Evolutionary conservation across 768 basidiomycete genomes (phyloP).

Genomic region (Kwoniella bestiolae): DNA sequence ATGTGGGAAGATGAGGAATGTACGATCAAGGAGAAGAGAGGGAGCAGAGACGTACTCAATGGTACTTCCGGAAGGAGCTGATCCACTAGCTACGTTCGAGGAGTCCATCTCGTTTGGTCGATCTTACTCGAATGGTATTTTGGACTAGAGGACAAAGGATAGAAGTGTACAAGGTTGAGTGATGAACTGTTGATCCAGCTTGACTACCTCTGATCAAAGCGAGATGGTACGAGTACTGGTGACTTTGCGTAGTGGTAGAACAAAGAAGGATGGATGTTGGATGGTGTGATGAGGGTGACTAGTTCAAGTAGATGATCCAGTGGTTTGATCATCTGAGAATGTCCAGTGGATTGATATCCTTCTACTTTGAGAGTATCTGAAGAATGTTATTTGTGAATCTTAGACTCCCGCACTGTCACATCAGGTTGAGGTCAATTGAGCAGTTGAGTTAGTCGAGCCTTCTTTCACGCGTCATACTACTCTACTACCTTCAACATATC

Average conservation of each 20-base stretch:
- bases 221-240: not conserved
- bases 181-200: not conserved
- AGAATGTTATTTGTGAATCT: no score
- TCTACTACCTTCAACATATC: not conserved
- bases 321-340: no score
- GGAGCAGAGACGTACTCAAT: not conserved
- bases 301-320: not conserved
- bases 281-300: no score
- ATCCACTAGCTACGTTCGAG: constrained; percentile 4
- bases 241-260: no score
- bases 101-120: not conserved
- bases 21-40: not conserved
- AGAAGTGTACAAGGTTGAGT: no score
- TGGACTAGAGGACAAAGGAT: constrained; percentile 1
- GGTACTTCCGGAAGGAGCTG: not conserved
- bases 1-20: not conserved
- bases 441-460: not conserved
- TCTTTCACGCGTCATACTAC: not conserved
- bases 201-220: not conserved
- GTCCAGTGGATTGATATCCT: no score
- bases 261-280: no score
- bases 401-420: constrained; percentile 1
- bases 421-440: not conserved
- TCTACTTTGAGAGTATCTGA: no score
- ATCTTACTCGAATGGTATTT: not conserved